Conservation (phyloP, 495 filamentous ascomycete species). For the Xylaria flabelliformis region DNA sequence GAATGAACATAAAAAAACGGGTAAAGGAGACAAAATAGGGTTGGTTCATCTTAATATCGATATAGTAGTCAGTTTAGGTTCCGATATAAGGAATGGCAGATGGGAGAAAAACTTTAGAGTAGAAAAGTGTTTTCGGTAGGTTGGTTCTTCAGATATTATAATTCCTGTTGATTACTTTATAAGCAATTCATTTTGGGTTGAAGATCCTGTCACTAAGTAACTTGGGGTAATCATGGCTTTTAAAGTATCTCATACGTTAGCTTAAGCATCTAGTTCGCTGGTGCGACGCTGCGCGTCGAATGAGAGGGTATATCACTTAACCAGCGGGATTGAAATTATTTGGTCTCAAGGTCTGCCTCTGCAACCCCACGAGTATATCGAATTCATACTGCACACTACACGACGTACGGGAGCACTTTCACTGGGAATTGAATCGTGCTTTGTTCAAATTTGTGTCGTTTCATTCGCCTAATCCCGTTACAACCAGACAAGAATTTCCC, state of each 20-base stretch:
- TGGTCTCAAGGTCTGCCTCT: not conserved
- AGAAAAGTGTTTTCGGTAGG: not conserved
- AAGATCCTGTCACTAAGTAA: not conserved
- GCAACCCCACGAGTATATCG: not conserved
- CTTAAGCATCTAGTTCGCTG: not conserved
- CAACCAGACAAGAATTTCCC: constrained; percentile 38
- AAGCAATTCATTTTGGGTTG: not conserved
- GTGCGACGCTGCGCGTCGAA: not conserved
- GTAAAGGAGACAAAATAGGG: not conserved
- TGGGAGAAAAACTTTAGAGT: not conserved
- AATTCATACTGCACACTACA: constrained; percentile 4
- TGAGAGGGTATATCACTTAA: not conserved
- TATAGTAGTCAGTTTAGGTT: not conserved
- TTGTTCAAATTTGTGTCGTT: constrained; percentile 40
- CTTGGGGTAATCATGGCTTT: not conserved
- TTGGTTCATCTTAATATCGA: not conserved
- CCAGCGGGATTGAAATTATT: not conserved
- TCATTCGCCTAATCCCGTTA: constrained; percentile 49
- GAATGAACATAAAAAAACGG: not conserved
- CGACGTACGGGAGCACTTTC: not conserved
- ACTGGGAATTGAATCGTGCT: not conserved
- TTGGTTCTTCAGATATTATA: not conserved
- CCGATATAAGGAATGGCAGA: not conserved
- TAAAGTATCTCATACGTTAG: not conserved
- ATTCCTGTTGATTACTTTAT: not conserved